A percentile compares a stretch with the other conserved stretches of the same genome.
Evolutionary conservation across 768 basidiomycete genomes (phyloP).

Genomic region (Krasilnikovozyma curviuscula): DNA sequence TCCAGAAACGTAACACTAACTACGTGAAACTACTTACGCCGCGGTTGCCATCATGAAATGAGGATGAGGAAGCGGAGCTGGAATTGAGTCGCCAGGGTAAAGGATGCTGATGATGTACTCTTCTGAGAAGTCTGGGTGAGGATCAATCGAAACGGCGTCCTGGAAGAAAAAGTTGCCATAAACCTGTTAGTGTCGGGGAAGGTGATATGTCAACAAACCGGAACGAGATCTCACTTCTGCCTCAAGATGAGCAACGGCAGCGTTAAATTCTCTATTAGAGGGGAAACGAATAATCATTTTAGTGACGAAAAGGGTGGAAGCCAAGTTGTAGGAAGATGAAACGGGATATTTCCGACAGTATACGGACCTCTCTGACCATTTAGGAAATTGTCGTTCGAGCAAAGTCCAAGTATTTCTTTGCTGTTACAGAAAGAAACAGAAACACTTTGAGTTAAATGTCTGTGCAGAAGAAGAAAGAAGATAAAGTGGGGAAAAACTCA

Average conservation of each 20-base stretch:
- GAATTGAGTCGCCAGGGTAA: too few species aligned
- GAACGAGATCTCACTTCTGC: slow-evolving; percentile 1
- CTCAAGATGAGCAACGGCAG: slow-evolving; percentile 5
- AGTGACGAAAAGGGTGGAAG: too few species aligned
- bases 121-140: slow-evolving; percentile 4
- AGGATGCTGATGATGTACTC: slow-evolving; percentile 11
- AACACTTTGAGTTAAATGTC: neutral
- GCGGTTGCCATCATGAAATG: too few species aligned
- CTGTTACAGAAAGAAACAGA: too few species aligned
- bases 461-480: neutral
- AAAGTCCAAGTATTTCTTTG: slow-evolving; percentile 11
- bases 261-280: slow-evolving; percentile 10
- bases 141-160: slow-evolving; percentile 11
- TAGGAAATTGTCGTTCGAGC: slow-evolving; percentile 8
- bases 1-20: too few species aligned
- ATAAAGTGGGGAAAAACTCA: neutral
- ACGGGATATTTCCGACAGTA: too few species aligned
- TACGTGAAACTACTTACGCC: too few species aligned
- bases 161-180: slow-evolving; percentile 1
- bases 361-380: slow-evolving; percentile 2
- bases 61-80: too few species aligned
- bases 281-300: too few species aligned
- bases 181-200: neutral
- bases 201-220: neutral
- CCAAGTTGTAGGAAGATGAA: too few species aligned